These are phyloP conservation scores for Colletotrichum neosansevieriae DNA, from an alignment of 2,329 filamentous ascomycete genomes.

Conservation along the genomic window DNA sequence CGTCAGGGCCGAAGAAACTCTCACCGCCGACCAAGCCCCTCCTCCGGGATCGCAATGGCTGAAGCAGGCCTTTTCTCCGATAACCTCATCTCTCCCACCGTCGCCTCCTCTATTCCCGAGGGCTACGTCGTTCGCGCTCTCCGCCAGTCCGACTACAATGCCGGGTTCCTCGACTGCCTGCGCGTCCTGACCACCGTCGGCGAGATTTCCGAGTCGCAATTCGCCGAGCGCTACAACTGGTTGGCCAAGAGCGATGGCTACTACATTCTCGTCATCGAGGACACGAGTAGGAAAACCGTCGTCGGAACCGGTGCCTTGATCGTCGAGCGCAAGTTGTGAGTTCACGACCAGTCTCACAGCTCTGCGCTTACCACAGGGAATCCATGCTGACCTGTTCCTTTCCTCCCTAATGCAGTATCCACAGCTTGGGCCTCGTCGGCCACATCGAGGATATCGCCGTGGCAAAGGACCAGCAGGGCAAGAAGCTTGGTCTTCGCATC, in stretches of 20 bases:
- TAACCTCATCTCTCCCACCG: conserved; percentile 81
- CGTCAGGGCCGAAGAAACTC: neutral
- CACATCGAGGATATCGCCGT: conserved; percentile 99
- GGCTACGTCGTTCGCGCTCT: conserved; percentile 88
- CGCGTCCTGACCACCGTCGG: conserved; percentile 94
- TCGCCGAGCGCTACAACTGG: conserved; percentile 84
- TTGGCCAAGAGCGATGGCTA: conserved; percentile 82
- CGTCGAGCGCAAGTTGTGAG: conserved; percentile 93
- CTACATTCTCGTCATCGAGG: conserved; percentile 87
- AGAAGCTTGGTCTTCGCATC: conserved; percentile 92
- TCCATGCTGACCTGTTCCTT: conserved; percentile 40
- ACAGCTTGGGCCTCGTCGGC: conserved; percentile 84
- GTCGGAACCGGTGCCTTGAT: conserved; percentile 93
- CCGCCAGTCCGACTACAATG: conserved; percentile 79
- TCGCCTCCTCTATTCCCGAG: conserved; percentile 78
- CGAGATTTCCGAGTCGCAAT: conserved; percentile 81
- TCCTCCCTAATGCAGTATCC: conserved; percentile 67
- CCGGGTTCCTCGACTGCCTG: conserved; percentile 90
- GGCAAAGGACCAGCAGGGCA: conserved; percentile 93
- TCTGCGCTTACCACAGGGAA: conserved; percentile 19
- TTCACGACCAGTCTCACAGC: conserved; percentile 41
- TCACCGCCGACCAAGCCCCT: too few relatives aligned
- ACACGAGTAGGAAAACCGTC: conserved; percentile 71
- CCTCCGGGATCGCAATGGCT: conserved; percentile 27
- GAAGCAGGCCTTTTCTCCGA: conserved; percentile 79